Evolutionary conservation across 371 early-diverging fungal genomes (phyloP), one percentile per base, ranked within the genome.

Genomic region (Syncephalastrum monosporum): DNA sequence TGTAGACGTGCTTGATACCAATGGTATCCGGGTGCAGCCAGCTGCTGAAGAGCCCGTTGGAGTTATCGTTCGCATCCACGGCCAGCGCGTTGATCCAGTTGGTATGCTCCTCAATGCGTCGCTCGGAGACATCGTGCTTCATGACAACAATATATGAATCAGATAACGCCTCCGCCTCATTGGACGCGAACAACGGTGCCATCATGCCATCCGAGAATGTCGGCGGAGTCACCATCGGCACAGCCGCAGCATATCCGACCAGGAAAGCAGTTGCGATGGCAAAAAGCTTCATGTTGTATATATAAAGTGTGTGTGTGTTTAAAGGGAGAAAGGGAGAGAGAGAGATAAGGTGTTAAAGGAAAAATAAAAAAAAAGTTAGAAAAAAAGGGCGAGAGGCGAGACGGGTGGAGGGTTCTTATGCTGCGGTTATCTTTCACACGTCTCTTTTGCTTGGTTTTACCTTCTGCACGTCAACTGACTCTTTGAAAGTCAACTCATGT

Each of bases 121-220:
- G 52, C 6, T 19, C 48, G 16, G 54, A 56, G 21, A 80, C 63
- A 29, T 86, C 66, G 49, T 82, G 70, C 73, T 92, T 92, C 68
- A 93, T 84, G 17, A 92, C 88, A 41, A 94, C 88, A 53, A 94
- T 90, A 81, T 95, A 95, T 47, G 82, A 84, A 67, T 91, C 89
- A 10, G 83, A 75, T 42, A 95, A 82, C 55, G 77, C 59, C 63
- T 89, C 87, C 33, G 87, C 79, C 56, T 86, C 82, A 33, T 64
- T 50, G 55, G 86, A 74, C 51, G 82, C 74, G 50, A 87, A 72
- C 14, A 91, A 67, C 33, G 91, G 91, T 19, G 89, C 90, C 25
- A 84, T 55, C 53, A 55, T 51, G 24, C 67, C 74, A 17, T 72
- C 71, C 17, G 60, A 48, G 42, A 64, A 72, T 19, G 64, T 63